phyloP scores from a whole-genome alignment of 1,139 yeast species.

The Candida sanyaensis region DNA sequence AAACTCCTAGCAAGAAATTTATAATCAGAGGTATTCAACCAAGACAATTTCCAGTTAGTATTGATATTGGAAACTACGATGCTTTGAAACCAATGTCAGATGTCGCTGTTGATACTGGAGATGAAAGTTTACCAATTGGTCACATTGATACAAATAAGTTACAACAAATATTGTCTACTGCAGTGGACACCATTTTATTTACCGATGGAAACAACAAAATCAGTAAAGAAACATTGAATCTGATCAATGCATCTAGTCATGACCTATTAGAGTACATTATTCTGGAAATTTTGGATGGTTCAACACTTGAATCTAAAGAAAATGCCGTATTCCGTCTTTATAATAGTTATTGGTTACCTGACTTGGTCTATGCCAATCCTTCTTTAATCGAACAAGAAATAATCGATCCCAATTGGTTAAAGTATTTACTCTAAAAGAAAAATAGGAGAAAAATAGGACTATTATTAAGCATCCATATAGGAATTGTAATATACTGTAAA shows the following conservation, averaged over 20 bases:
- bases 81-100: constrained; percentile 32
- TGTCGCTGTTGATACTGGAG: constrained; percentile 6
- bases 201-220: constrained; percentile 22
- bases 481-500: constrained; percentile 1
- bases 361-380: constrained; percentile 44
- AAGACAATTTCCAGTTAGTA: constrained; percentile 44
- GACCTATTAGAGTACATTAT: constrained; percentile 38
- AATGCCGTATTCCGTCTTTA: constrained; percentile 37
- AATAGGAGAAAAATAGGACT: not conserved
- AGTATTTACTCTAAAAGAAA: constrained; percentile 35
- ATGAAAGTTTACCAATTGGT: constrained; percentile 34
- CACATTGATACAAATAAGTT: constrained; percentile 39
- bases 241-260: constrained; percentile 30
- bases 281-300: constrained; percentile 27
- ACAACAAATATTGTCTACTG: constrained; percentile 26
- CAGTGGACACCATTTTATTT: constrained; percentile 24
- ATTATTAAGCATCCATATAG: not conserved
- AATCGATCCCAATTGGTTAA: constrained; percentile 40
- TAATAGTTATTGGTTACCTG: constrained; percentile 46
- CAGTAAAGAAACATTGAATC: constrained; percentile 17
- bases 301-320: constrained; percentile 18
- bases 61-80: constrained; percentile 48
- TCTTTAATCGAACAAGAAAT: constrained; percentile 38
- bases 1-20: constrained; percentile 63
- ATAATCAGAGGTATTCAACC: constrained; percentile 84